These are phyloP conservation scores for Ustilago tritici DNA, from an alignment of 1,284 basidiomycete species.

Conservation along the genomic window DNA sequence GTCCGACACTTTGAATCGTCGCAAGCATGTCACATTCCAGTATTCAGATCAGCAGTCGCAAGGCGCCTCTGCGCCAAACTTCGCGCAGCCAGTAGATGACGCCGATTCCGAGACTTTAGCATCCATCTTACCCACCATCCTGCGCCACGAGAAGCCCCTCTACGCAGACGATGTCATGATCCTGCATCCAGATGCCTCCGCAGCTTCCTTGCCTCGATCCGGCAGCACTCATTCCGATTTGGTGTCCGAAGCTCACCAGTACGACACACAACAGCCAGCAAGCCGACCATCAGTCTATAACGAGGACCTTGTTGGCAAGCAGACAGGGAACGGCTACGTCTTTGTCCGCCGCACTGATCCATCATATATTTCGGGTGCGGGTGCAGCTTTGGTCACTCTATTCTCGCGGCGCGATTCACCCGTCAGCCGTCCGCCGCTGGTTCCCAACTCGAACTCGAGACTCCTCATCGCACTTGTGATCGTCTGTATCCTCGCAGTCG, in stretches of 20 bases:
- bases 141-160: conserved; percentile 2
- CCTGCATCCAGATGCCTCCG: background rate
- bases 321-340: conserved; percentile 47
- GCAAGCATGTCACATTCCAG: conserved; percentile 40
- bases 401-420: conserved; percentile 36
- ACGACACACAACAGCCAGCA: background rate
- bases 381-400: conserved; percentile 32
- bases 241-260: conserved; percentile 1
- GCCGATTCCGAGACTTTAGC: background rate
- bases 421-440: conserved; percentile 43
- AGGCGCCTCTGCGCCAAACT: background rate
- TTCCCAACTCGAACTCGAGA: conserved; percentile 50
- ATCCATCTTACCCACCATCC: background rate
- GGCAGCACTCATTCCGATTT: background rate
- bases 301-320: conserved; percentile 37
- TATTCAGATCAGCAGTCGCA: conserved; percentile 26
- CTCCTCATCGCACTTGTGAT: conserved; percentile 44
- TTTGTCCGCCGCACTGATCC: conserved; percentile 31
- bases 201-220: background rate
- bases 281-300: conserved; percentile 14
- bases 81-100: background rate
- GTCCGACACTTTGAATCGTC: conserved; percentile 26
- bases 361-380: conserved; percentile 21
- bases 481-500: conserved; percentile 46
- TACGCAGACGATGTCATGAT: background rate